Base-by-base conservation (phyloP, 768 basidiomycete genomes). In the Lactifluus subvellereus region DNA sequence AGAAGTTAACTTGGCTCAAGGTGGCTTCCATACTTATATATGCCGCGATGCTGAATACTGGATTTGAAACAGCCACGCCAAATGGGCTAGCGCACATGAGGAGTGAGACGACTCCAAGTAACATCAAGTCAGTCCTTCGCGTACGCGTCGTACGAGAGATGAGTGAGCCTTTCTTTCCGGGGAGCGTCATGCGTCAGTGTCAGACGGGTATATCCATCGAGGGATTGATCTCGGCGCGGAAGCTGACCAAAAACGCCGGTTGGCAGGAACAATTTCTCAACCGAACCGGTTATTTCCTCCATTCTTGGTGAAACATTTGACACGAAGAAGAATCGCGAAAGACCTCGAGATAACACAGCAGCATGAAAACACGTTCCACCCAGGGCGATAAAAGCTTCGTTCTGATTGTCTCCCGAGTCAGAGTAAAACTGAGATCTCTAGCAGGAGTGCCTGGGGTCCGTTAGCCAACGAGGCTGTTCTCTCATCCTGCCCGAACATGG, bases 1-100 rank as follows among this genome's bases (percentile, higher is more conserved):
- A 64, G 61, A 30, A 48, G 14, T n/a, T 50, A 3, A 40, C 11
- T 18, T 32, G 27, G 10, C 16, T 18, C 14, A 18, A 32, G 53
- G 13, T 33, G 48, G 16, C 32, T 16, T 9, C 42, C 51, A 55
- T 63, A 45, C 57, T 66, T 66, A 66, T 66, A 66, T 66, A 58
- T 53, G 11, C 51, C 22, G 38, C 33, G 1, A 43, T 53, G 38
- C 16, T 40, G 6, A 47, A 8, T 38, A 56, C 43, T 16, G 48
- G 14, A n/a, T 33, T 30, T 45, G 38, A 54, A 62, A 57, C 51
- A 52, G 20, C 35, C 43, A 16, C 48, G 37, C 27, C 27, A 1
- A 42, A 37, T 20, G 22, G 37, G 52, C 37, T 32, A 30, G 33
- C 45, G 42, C 35, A 42, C 27, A 57, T n/a, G 49, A 37, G 9